Evolutionary conservation across 306 rosid species (phyloP).

Genomic region (barrel medic (Medicago truncatula)): DNA sequence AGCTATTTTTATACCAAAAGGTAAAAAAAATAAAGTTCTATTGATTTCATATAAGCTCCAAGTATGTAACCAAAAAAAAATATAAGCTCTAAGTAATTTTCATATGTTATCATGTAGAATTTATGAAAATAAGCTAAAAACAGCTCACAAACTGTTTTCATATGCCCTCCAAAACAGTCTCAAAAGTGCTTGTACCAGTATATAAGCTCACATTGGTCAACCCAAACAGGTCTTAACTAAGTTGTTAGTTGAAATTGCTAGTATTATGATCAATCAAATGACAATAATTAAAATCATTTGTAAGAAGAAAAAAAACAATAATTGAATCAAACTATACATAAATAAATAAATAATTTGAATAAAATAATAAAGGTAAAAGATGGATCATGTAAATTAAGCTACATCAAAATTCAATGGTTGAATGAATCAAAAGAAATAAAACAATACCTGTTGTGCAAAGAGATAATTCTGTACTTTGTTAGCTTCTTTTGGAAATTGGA

Average conservation of each 20-base stretch:
- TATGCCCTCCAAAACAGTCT: not conserved
- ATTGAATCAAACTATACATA: not conserved
- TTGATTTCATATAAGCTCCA: no score
- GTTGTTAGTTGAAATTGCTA: no score
- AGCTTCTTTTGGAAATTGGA: not conserved
- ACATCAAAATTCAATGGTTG: not conserved
- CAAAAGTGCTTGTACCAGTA: not conserved
- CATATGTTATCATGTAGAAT: not conserved
- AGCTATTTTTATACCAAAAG: no score
- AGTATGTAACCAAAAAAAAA: no score
- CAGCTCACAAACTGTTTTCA: not conserved
- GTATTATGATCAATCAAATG: not conserved
- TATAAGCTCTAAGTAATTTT: no score
- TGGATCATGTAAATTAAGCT: not conserved
- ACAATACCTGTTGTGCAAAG: not conserved
- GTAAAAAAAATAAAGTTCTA: no score
- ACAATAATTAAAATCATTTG: no score
- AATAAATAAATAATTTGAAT: no score
- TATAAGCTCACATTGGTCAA: not conserved
- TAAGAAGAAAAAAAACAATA: no score
- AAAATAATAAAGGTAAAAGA: not conserved
- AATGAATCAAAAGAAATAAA: no score
- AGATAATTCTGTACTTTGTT: not conserved
- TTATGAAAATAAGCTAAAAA: not conserved
- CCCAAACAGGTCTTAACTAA: not conserved